Evolutionary conservation across 768 basidiomycete species (phyloP).

Genomic region (Lepiota brunneoincarnata): DNA sequence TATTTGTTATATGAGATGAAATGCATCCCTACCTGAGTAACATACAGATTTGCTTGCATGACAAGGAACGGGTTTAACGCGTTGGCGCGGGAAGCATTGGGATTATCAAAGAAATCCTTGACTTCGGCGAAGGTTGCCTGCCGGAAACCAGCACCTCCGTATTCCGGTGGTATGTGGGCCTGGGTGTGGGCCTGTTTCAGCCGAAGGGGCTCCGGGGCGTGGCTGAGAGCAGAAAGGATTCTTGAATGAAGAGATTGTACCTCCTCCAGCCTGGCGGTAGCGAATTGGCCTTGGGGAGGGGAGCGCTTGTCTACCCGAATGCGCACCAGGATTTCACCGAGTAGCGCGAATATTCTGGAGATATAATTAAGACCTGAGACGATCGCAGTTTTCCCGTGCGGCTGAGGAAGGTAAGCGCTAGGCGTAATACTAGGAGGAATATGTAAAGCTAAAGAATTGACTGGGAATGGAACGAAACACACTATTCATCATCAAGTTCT

Average conservation of each 20-base stretch:
- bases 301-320: constrained; percentile 86
- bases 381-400: constrained; percentile 81
- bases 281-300: constrained; percentile 82
- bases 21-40: constrained; percentile 68
- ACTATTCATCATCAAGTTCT: constrained; percentile 90
- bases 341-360: constrained; percentile 80
- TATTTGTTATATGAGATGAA: background rate
- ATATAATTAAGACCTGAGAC: constrained; percentile 87
- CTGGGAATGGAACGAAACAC: constrained; percentile 33
- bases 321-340: constrained; percentile 84
- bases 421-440: constrained; percentile 66
- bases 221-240: constrained; percentile 69
- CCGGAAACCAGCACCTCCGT: constrained; percentile 68
- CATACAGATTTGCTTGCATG: constrained; percentile 90
- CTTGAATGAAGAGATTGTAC: constrained; percentile 77
- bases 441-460: constrained; percentile 24
- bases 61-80: constrained; percentile 89
- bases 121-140: constrained; percentile 87
- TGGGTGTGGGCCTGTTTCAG: constrained; percentile 57
- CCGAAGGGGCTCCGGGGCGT: constrained; percentile 73
- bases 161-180: constrained; percentile 53
- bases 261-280: constrained; percentile 81
- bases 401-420: constrained; percentile 79
- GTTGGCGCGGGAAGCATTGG: constrained; percentile 80
- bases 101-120: constrained; percentile 89